These are phyloP conservation scores for Phytopythium kandeliae DNA, from an alignment of 352 stramenopile species.

Conservation along the genomic window DNA sequence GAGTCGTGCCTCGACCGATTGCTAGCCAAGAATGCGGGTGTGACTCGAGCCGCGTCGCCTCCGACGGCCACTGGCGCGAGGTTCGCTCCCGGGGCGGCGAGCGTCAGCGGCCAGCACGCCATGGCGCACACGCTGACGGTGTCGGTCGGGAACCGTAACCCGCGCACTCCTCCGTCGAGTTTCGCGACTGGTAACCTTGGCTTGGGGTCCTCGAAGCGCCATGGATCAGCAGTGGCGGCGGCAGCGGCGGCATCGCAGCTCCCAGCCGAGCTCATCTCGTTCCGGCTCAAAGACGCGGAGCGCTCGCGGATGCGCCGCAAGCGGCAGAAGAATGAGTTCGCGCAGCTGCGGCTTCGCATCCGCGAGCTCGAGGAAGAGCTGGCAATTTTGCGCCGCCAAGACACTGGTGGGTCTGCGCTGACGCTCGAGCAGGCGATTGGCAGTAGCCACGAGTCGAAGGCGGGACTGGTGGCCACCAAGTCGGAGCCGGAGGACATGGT, in stretches of 20 bases:
- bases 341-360: constrained; percentile 14
- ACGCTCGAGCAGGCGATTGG: constrained; percentile 19
- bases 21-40: background rate
- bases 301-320: constrained; percentile 10
- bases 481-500: background rate
- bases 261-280: background rate
- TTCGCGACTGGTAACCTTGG: too few relatives aligned
- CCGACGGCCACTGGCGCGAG: too few relatives aligned
- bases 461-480: constrained; percentile 16
- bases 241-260: background rate
- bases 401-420: constrained; percentile 15
- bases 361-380: constrained; percentile 18
- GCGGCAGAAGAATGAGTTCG: constrained; percentile 27
- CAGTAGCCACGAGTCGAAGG: too few relatives aligned
- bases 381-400: constrained; percentile 15
- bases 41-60: too few relatives aligned
- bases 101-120: too few relatives aligned
- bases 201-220: too few relatives aligned
- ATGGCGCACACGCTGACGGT: too few relatives aligned
- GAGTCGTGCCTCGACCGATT: background rate
- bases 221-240: too few relatives aligned
- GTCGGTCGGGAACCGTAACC: too few relatives aligned
- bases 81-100: too few relatives aligned
- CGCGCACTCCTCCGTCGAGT: too few relatives aligned
- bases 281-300: constrained; percentile 2